A percentile compares a stretch with the other conserved stretches of the same genome.
These are phyloP conservation scores for Pyrenophora teres DNA, from an alignment of 2,329 filamentous ascomycete genomes.

Conservation along the genomic window DNA sequence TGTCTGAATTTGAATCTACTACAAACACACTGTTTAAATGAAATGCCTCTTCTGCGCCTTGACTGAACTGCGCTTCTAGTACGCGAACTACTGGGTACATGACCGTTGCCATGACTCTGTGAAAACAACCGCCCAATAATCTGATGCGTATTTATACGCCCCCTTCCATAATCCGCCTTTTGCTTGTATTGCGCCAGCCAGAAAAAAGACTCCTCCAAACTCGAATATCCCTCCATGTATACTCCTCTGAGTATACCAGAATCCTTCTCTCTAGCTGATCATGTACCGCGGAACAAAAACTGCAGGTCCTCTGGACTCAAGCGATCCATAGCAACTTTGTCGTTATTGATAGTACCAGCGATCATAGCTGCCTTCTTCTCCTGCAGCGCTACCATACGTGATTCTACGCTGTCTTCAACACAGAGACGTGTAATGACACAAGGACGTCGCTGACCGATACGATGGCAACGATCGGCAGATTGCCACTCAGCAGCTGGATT, in stretches of 20 bases:
- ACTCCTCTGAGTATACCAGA: neutral
- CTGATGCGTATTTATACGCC: neutral
- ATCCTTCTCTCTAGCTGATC: conserved; percentile 10
- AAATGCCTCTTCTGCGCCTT: no score
- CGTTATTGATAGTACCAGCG: conserved; percentile 92
- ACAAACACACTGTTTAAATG: no score
- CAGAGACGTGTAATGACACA: conserved; percentile 93
- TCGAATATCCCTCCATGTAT: neutral
- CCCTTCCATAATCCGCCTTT: neutral
- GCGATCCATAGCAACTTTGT: conserved; percentile 88
- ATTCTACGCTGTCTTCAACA: conserved; percentile 97
- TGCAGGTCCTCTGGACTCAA: conserved; percentile 90
- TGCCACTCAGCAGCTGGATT: conserved; percentile 99
- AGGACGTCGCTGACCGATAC: conserved; percentile 91
- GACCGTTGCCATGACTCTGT: no score
- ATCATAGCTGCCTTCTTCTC: conserved; percentile 99
- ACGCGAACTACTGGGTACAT: no score
- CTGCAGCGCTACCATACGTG: conserved; percentile 90
- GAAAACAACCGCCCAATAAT: neutral
- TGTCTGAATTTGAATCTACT: no score
- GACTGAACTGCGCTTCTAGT: no score
- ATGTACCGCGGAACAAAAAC: conserved; percentile 86
- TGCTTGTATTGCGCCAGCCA: neutral
- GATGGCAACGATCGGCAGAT: conserved; percentile 82
- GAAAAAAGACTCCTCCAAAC: neutral